Base-by-base conservation (phyloP, 2,329 filamentous ascomycete species). In the Talaromyces marneffei region DNA sequence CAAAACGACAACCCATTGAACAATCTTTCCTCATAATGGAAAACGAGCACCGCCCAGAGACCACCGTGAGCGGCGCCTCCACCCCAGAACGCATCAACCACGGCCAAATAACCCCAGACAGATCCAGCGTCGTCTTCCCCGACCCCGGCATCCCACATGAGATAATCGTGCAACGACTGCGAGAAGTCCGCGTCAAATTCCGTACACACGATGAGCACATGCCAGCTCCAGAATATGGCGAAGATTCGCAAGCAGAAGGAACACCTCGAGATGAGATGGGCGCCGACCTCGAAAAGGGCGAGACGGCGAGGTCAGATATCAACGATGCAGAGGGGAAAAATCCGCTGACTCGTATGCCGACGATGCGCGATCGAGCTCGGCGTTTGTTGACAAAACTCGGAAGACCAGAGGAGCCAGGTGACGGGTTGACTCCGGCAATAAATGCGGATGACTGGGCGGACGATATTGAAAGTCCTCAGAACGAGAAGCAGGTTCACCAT, bases 341-440 rank as follows among this genome's bases (percentile, higher is more conserved):
- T 10, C 7, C 27, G 23, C 31, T 61, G 23, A 61, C 58, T n/a
- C 62, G 61, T 7, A 39, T 25, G 5, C 9, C 53, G 10, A 57
- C 33, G 6, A 40, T 57, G 8, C 52, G 56, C 14, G 63, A 64
- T n/a, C 60, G 60, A 4, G 63, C 63, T 23, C 61, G 63, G n/a
- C 23, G 50, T 14, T 60, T 40, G 31, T 52, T 64, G 57, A 40
- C 57, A 1, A 62, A 44, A 12, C 29, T 64, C 35, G 63, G 63
- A 18, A 46, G 63, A 23, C 63, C 63, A 2, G 63, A 64, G 29
- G 63, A 64, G 20, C 63, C 61, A 16, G 63, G 63, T 9, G 63
- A 64, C 56, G 44, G n/a, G 1, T 33, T 64, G 37, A 61, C 57
- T 2, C 63, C 63, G 4, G 44, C 57, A 1, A 50, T 56, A 10